These are phyloP conservation scores for Trichoderma pleuroti DNA, from an alignment of 2,329 filamentous ascomycete species.

Conservation along the genomic window DNA sequence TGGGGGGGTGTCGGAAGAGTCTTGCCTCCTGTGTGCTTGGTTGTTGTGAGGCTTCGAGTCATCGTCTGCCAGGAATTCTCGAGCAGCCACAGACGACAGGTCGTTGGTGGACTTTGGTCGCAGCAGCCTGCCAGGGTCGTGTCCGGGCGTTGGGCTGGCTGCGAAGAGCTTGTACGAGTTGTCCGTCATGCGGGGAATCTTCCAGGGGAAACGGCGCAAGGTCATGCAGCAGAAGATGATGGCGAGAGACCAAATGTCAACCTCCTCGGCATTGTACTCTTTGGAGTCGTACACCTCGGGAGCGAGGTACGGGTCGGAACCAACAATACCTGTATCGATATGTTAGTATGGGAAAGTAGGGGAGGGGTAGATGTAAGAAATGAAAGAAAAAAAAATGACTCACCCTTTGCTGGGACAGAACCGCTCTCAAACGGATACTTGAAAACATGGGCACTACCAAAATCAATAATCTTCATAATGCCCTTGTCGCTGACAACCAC, in stretches of 20 bases:
- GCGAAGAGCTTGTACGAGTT: conserved; percentile 95
- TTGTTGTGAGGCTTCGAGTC: conserved; percentile 25
- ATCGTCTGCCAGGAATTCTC: conserved; percentile 40
- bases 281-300: conserved; percentile 93
- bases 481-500: conserved; percentile 94
- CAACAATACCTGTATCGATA: conserved; percentile 53
- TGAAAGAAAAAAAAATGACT: neutral
- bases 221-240: conserved; percentile 99
- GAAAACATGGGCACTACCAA: conserved; percentile 95
- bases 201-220: conserved; percentile 92
- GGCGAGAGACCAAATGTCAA: conserved; percentile 96
- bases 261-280: conserved; percentile 89
- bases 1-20: conserved; percentile 4
- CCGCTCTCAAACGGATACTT: conserved; percentile 92
- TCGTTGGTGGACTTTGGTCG: conserved; percentile 45
- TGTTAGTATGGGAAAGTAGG: conserved; percentile 19
- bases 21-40: conserved; percentile 23
- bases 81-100: conserved; percentile 36
- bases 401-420: conserved; percentile 39
- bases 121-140: conserved; percentile 54
- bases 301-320: conserved; percentile 91
- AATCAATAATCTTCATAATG: conserved; percentile 99
- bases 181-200: conserved; percentile 84
- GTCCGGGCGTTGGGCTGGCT: conserved; percentile 74
- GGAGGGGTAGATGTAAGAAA: neutral